Conservation (phyloP, 306 rosid genomes). For the Comarum palustre region DNA sequence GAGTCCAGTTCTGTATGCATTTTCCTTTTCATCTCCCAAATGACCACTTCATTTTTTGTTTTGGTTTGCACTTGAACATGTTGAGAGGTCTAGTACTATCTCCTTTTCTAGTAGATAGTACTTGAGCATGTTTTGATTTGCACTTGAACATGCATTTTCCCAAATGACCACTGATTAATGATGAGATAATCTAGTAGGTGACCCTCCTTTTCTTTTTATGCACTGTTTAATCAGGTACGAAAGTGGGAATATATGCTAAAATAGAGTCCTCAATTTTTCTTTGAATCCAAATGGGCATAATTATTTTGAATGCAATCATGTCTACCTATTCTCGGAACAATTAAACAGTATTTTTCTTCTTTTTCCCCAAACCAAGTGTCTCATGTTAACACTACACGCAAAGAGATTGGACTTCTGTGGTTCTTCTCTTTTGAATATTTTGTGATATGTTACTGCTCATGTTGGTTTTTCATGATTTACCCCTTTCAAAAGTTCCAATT, state of each 20-base stretch:
- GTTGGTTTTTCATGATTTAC: not conserved
- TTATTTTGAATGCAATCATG: not conserved
- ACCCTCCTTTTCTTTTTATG: not conserved
- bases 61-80: not conserved
- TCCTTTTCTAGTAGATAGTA: too few species aligned
- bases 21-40: not conserved
- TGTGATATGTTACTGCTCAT: not conserved
- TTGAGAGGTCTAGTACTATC: too few species aligned
- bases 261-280: not conserved
- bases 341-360: not conserved
- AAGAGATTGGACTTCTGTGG: not conserved
- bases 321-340: not conserved
- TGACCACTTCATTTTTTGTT: not conserved
- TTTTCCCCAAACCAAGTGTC: not conserved
- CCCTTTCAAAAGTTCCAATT: not conserved
- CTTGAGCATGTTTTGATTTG: too few species aligned
- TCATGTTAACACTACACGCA: not conserved
- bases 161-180: too few species aligned
- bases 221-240: not conserved
- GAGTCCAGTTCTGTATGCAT: not conserved
- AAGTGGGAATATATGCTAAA: not conserved
- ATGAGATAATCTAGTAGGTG: not conserved
- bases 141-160: too few species aligned
- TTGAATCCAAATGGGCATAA: not conserved
- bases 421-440: not conserved